A percentile compares a stretch with the other conserved stretches of the same genome.
These are phyloP conservation scores for Alternaria sp. DNA, from an alignment of 2,329 filamentous ascomycete genomes.

Conservation along the genomic window DNA sequence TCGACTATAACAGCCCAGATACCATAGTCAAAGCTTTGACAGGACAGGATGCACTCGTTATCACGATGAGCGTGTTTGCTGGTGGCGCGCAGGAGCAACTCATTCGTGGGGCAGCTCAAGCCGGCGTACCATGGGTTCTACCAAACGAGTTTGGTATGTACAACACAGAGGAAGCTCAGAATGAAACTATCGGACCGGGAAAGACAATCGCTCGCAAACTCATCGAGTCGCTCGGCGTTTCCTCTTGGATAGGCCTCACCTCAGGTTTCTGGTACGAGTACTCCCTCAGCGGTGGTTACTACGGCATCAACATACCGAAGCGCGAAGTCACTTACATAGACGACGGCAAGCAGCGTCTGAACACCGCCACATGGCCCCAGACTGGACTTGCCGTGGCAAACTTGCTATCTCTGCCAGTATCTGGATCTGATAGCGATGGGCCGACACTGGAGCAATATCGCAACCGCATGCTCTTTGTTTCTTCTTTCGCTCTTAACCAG, in stretches of 20 bases:
- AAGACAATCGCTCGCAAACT: slow-evolving; percentile 21
- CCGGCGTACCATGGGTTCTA: slow-evolving; percentile 50
- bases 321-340: slow-evolving; percentile 38
- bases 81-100: slow-evolving; percentile 41
- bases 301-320: slow-evolving; percentile 49
- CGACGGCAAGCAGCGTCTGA: slow-evolving; percentile 42
- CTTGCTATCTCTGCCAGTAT: slow-evolving; percentile 45
- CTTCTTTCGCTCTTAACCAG: slow-evolving; percentile 49
- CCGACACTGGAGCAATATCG: slow-evolving; percentile 19
- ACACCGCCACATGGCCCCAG: slow-evolving; percentile 43
- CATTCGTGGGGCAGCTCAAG: slow-evolving; percentile 47
- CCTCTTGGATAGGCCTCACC: slow-evolving; percentile 34
- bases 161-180: slow-evolving; percentile 25
- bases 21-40: slow-evolving; percentile 46
- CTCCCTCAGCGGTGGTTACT: slow-evolving; percentile 40
- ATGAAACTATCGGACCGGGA: slow-evolving; percentile 12
- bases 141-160: slow-evolving; percentile 52
- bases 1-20: slow-evolving; percentile 61
- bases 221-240: slow-evolving; percentile 33
- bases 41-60: slow-evolving; percentile 51
- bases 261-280: slow-evolving; percentile 51
- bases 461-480: slow-evolving; percentile 49
- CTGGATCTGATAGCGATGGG: slow-evolving; percentile 4
- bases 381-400: slow-evolving; percentile 44
- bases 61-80: slow-evolving; percentile 45